A percentile compares a stretch with the other conserved stretches of the same genome.
These are phyloP conservation scores for Helenozyma baotianmanensis DNA, from an alignment of 805 yeast species.

Conservation along the genomic window DNA sequence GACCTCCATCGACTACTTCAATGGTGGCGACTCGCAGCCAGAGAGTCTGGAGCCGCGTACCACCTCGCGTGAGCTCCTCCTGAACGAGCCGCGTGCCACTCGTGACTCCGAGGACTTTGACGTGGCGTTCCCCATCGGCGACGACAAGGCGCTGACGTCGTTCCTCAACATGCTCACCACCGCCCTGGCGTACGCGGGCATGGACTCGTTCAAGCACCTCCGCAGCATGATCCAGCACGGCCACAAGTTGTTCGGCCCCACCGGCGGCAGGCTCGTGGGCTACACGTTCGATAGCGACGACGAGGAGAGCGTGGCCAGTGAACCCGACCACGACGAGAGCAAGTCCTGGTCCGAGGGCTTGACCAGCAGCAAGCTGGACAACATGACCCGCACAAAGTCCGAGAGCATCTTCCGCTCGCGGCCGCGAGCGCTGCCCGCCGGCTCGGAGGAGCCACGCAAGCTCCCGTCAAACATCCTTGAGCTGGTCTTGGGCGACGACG, in stretches of 20 bases:
- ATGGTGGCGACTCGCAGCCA: conserved; percentile 1
- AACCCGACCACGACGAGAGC: no score
- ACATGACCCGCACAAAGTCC: neutral
- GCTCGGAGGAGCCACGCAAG: neutral
- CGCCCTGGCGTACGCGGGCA: conserved; percentile 26
- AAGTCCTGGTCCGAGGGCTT: no score
- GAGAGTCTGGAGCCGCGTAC: no score
- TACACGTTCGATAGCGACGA: no score
- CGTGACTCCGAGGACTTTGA: conserved; percentile 25
- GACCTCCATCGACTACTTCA: conserved; percentile 7
- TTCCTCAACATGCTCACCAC: conserved; percentile 28
- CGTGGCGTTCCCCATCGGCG: conserved; percentile 22
- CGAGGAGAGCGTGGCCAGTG: no score
- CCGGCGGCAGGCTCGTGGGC: neutral
- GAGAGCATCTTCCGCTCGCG: no score
- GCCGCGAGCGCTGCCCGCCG: neutral
- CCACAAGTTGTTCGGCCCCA: conserved; percentile 1
- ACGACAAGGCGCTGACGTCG: conserved; percentile 20
- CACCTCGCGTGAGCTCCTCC: neutral
- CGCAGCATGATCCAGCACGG: conserved; percentile 8
- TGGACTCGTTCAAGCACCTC: conserved; percentile 13
- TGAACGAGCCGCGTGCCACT: no score
- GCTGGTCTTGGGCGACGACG: no score
- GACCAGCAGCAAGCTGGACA: no score
- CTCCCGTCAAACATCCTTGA: no score